These are phyloP conservation scores for Huntiella savannae DNA, from an alignment of 2,329 filamentous ascomycete species.

Conservation along the genomic window DNA sequence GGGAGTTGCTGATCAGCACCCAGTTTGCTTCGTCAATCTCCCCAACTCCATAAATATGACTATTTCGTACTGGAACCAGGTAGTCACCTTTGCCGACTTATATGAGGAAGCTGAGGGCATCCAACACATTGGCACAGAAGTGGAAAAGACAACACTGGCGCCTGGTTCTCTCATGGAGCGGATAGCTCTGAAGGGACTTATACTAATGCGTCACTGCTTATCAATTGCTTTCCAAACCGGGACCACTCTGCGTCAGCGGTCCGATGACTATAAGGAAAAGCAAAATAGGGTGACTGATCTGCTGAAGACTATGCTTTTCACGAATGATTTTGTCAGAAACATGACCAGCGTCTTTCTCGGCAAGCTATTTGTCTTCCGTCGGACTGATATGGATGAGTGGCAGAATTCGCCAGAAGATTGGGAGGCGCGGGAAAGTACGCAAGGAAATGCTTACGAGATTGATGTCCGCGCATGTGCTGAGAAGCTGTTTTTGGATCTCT, in stretches of 20 bases:
- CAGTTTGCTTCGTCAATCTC: constrained; percentile 65
- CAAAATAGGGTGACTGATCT: constrained; percentile 48
- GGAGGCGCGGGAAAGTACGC: constrained; percentile 75
- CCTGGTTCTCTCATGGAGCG: constrained; percentile 54
- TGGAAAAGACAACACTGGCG: constrained; percentile 27
- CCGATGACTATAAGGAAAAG: constrained; percentile 55
- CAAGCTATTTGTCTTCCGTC: constrained; percentile 71
- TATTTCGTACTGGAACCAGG: constrained; percentile 68
- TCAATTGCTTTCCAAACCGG: constrained; percentile 67
- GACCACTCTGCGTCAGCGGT: constrained; percentile 69
- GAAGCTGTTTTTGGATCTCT: constrained; percentile 78
- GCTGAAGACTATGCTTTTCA: constrained; percentile 57
- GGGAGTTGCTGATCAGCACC: constrained; percentile 62
- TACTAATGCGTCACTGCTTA: constrained; percentile 64
- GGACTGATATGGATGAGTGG: constrained; percentile 76
- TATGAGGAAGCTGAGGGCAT: constrained; percentile 45
- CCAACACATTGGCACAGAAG: constrained; percentile 23
- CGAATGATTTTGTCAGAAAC: constrained; percentile 55
- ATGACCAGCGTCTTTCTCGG: constrained; percentile 74
- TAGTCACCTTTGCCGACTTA: constrained; percentile 55
- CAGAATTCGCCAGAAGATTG: constrained; percentile 88
- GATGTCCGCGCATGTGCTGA: constrained; percentile 83
- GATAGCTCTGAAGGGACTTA: constrained; percentile 62
- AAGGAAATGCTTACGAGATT: constrained; percentile 77
- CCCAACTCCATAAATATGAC: constrained; percentile 63